Evolutionary conservation across 352 stramenopile species (phyloP), one percentile per base, ranked within the genome.

Genomic region (Pythium rishiriense): DNA sequence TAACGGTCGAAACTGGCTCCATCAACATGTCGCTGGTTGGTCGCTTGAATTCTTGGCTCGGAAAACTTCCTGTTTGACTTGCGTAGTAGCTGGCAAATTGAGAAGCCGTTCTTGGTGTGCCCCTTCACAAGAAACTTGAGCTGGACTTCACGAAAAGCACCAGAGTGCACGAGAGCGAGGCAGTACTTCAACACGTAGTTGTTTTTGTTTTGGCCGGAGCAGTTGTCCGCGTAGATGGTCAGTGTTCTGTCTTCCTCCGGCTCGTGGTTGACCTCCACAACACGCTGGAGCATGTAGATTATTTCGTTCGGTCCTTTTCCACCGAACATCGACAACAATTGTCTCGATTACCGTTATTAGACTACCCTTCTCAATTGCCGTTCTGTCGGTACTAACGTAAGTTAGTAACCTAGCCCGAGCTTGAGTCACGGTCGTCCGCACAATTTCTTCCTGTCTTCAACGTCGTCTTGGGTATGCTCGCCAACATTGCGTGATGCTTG

Each of bases 181-280:
- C 62, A 28, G n/a, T 50, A 63, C 46, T 55, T 46, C 17, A 69
- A 4, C 10, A 69, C 35, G 39, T 53, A 55, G 39, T 59, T 55
- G 47, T 64, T 60, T 19, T 63, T 69, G 54, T 69, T 69, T 43
- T 69, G 62, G 1, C 53, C 62, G 3, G 43, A 54, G 17, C 62
- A 69, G 29, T 69, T 63, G 47, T 68, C 62, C 0, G 53, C 62
- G 35, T 53, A 63, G 1, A 68, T 19, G 4, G 52, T 63, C 10
- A 35, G 47, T 7, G 28, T 54, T 14, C 47, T 14, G 14, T 33
- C 47, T 37, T 33, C 24, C 5, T 54, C 25, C 19, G 47, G 12
- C 5, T 39, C 47, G n/a, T 35, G 22, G 15, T 54, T 21, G 17
- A 19, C 21, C n/a, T 25, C 19, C 6, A 28, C 43, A 50, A 50